Evolutionary conservation across 768 basidiomycete species (phyloP), one percentile per base, ranked within the genome.

Genomic region (Multifurca ochricompacta): DNA sequence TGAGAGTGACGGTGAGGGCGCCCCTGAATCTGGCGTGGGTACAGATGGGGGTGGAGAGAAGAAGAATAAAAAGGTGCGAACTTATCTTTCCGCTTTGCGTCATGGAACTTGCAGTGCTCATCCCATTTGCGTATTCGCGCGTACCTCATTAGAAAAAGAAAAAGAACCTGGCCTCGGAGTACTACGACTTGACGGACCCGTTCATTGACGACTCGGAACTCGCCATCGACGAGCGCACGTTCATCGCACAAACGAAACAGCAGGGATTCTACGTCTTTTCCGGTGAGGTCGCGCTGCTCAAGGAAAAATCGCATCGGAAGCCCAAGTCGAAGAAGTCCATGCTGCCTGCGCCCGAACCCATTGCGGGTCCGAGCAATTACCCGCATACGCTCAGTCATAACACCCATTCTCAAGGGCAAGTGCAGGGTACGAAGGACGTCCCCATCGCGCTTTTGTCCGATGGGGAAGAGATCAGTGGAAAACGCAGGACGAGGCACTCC

Each of bases 121-220:
- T 6, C 14, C 30, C 16, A 31, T 16, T 28, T 19, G 2, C 18
- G 21, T 48, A 11, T 41, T 13, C n/a, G n/a, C 23, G 4, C 10
- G 10, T 14, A 3, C 18, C 10, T 13, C 8, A 7, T 9, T 14
- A 55, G 49, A 46, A 57, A 51, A 57, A 75, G 64, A 64, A 68
- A 67, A 83, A 81, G 65, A 78, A 74, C 53, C 66, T 69, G 1
- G 73, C 74, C 0, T 70, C 80, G 19, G 89, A 87, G 65, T 90
- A 92, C 64, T 99, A 99, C 74, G 95, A 99, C 71, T 74, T 84
- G 18, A 72, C 76, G 0, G 96, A 99, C 70, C 87, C 91, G 0
- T 98, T 98, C 72, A 96, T 99, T 65, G 96, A 99, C 74, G 96
- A 99, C 70, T 91, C 91, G 1, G 95, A 98, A 65, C 74, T 95